Base-by-base conservation (phyloP, 1,284 basidiomycete genomes). In the Sanguinoderma infundibulare region DNA sequence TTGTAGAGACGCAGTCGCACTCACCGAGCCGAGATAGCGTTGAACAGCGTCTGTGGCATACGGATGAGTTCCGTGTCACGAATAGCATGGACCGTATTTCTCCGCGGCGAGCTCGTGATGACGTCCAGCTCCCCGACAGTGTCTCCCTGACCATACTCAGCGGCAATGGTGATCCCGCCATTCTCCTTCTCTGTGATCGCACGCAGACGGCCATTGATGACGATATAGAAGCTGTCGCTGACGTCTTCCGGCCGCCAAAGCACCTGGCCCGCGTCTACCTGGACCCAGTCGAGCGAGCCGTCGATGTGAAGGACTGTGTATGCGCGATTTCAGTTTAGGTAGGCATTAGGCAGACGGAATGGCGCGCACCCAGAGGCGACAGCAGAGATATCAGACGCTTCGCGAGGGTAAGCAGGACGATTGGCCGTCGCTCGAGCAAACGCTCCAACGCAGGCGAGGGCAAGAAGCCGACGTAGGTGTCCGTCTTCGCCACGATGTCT, bases 11-110 rank as follows among this genome's bases (percentile, higher is more conserved):
- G 36, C 40, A 22, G 30, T 30, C 12, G 22, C 35, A 68, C 83
- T 67, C 65, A 90, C 91, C 92, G 82, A 14, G 91, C 87, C 50
- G 93, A 95, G 60, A 97, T 97, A 0, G 97, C 97, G 74, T 99
- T 98, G 81, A 99, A 99, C 15, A 99, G 81, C 0, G 97, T 98
- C 72, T 95, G 91, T 0, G 97, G 98, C 91, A 99, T 98, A 50
- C 96, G 83, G 47, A 96, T 98, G n/a, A 99, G 82, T 75, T 99
- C 98, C 0, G 95, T 96, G 74, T 99, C 97, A 69, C 97, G 93
- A 66, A 99, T 99, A 4, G 97, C 97, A 76, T 99, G 97, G 10
- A 98, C 87, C 1, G 97, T 99, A 57, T 91, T 96, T 54, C 90
- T 84, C 63, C 98, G 85, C 3, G 86, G 84, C n/a, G 91, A 91